phyloP scores from a whole-genome alignment of 2,329 filamentous ascomycete genomes.

The Erysiphe neolycopersici region DNA sequence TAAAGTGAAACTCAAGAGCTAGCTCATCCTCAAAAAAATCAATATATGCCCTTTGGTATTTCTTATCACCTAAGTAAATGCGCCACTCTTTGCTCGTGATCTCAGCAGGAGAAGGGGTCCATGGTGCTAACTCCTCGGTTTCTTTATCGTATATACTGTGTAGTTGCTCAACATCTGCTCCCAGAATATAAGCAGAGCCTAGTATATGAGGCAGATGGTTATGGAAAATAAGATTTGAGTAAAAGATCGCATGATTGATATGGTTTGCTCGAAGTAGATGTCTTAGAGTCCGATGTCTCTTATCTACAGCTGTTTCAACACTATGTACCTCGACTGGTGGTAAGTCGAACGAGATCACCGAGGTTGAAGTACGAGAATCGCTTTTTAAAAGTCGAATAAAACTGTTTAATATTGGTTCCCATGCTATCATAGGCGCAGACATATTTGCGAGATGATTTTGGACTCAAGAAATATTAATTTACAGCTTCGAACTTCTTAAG shows the following conservation, averaged over 20 bases:
- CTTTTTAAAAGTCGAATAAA: conserved; percentile 14
- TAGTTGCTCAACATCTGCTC: conserved; percentile 45
- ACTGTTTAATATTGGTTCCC: conserved; percentile 17
- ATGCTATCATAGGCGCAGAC: conserved; percentile 18
- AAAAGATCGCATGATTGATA: conserved; percentile 63
- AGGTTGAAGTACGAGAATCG: conserved; percentile 14
- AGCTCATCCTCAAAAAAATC: conserved; percentile 92
- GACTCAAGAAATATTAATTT: no score
- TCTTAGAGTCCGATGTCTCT: conserved; percentile 58
- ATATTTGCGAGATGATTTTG: conserved; percentile 3
- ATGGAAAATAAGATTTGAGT: conserved; percentile 45
- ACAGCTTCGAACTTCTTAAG: no score
- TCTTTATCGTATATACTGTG: conserved; percentile 60
- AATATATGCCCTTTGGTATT: conserved; percentile 69
- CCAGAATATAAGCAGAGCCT: conserved; percentile 62
- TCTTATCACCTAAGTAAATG: conserved; percentile 51
- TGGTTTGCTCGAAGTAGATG: conserved; percentile 83
- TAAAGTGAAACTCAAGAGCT: conserved; percentile 40
- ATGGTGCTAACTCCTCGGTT: conserved; percentile 43
- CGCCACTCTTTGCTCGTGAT: conserved; percentile 65
- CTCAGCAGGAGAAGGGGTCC: conserved; percentile 65
- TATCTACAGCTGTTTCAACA: conserved; percentile 57
- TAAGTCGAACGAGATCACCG: conserved; percentile 19
- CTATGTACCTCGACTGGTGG: conserved; percentile 47
- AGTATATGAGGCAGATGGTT: conserved; percentile 70